A percentile compares a stretch with the other conserved stretches of the same genome.
phyloP scores from a whole-genome alignment of 2,329 filamentous ascomycete species.

The Cladosporium sp. region DNA sequence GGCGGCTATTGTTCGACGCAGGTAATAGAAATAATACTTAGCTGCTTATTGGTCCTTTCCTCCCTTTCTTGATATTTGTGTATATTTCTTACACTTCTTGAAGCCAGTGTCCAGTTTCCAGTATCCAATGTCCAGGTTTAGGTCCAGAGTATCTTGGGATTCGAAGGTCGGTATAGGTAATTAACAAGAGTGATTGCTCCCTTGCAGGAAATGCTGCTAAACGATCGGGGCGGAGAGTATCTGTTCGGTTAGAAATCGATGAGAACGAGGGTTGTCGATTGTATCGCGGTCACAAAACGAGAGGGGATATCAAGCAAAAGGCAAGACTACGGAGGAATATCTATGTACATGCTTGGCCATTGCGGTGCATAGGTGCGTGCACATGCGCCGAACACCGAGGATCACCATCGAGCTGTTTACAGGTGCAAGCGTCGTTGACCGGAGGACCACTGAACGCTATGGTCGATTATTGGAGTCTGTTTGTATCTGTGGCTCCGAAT shows the following conservation, averaged over 20 bases:
- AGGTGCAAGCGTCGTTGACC: conserved; percentile 6
- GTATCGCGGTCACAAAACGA: conserved; percentile 7
- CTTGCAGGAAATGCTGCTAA: conserved; percentile 5
- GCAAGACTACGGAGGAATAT: conserved; percentile 9
- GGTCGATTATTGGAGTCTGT: conserved; percentile 3
- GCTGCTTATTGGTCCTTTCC: background rate
- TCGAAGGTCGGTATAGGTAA: background rate
- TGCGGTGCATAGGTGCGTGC: background rate
- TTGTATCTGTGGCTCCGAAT: too few species aligned
- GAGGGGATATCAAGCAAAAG: conserved; percentile 1
- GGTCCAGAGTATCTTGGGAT: background rate
- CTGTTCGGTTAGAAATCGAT: conserved; percentile 8
- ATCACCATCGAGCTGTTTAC: conserved; percentile 11
- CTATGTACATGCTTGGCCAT: conserved; percentile 2
- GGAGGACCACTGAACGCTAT: conserved; percentile 8
- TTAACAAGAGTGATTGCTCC: conserved; percentile 2
- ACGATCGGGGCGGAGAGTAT: conserved; percentile 3
- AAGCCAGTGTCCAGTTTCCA: background rate
- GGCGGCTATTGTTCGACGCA: background rate
- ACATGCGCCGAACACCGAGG: background rate
- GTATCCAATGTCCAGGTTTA: background rate
- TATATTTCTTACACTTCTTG: background rate
- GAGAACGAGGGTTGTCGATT: conserved; percentile 3
- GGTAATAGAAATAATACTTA: conserved; percentile 1
- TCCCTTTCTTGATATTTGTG: background rate